Conservation (phyloP, 2,329 filamentous ascomycete species). For the Sporothrix pallida region DNA sequence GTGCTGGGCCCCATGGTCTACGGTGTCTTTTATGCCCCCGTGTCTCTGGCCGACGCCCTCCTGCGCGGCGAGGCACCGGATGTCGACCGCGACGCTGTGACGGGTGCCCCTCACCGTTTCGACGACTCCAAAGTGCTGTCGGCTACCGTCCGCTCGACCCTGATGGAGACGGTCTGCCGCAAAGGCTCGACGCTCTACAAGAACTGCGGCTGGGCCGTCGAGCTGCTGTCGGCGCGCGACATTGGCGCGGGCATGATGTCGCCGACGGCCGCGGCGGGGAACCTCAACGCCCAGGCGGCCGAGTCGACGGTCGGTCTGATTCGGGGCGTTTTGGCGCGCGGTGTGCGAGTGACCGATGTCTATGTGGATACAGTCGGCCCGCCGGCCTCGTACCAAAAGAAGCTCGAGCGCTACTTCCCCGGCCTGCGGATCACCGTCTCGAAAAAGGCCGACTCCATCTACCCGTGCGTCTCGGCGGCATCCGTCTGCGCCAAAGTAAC, state of each 20-base stretch:
- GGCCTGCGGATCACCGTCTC: slow-evolving; percentile 75
- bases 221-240: slow-evolving; percentile 80
- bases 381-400: slow-evolving; percentile 81
- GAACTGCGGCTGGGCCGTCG: slow-evolving; percentile 81
- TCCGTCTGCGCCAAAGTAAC: slow-evolving; percentile 97
- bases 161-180: slow-evolving; percentile 75
- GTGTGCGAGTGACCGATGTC: slow-evolving; percentile 84
- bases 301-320: slow-evolving; percentile 88
- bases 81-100: slow-evolving; percentile 28
- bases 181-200: slow-evolving; percentile 53
- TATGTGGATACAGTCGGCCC: slow-evolving; percentile 95
- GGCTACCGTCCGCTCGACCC: slow-evolving; percentile 72
- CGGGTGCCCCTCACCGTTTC: slow-evolving; percentile 73
- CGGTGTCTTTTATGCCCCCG: slow-evolving; percentile 75
- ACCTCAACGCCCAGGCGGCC: slow-evolving; percentile 94
- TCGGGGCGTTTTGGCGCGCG: slow-evolving; percentile 72
- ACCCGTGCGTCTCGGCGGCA: slow-evolving; percentile 90
- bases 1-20: slow-evolving; percentile 86
- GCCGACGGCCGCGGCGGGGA: slow-evolving; percentile 68
- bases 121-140: slow-evolving; percentile 95
- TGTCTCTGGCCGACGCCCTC: slow-evolving; percentile 71
- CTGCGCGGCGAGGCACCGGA: slow-evolving; percentile 57
- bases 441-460: slow-evolving; percentile 91
- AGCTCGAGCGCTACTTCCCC: slow-evolving; percentile 83
- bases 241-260: slow-evolving; percentile 80